Base-by-base conservation (phyloP, 2,329 filamentous ascomycete genomes). In the Colletotrichum sp. region DNA sequence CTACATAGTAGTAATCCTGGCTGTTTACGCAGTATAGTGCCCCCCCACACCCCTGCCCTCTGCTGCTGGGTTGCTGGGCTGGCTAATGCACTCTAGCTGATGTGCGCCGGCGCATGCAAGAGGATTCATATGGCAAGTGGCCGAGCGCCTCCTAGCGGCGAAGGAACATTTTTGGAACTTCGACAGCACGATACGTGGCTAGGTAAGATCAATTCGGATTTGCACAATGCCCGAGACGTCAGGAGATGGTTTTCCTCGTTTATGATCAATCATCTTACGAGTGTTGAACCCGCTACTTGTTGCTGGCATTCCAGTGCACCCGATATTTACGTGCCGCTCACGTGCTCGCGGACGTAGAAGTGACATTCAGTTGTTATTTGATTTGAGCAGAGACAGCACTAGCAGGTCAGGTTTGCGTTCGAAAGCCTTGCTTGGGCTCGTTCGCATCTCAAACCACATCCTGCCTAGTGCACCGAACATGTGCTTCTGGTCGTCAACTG, bases 371-470 rank as follows among this genome's bases (percentile, higher is more conserved):
- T 39, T 9, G 6, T 13, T 15, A 28, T 61, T 18, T 66, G 22
- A 43, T 65, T 61, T 18, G 61, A 60, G 25, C 65, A 8, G 15
- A 52, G n/a, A 62, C 48, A 22, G 25, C 66, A 28, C 28, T 48
- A 55, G 16, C 52, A 30, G 30, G 48, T 39, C 30, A 32, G 9
- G 18, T n/a, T 32, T 30, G 55, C 25, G 9, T 43, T 58, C 22
- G 16, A 32, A 25, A 61, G n/a, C 27, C 39, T 18, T 64, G 10
- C 25, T 39, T 36, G 66, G 27, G 18, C 22, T 48, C 58, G 4
- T 64, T 75, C 73, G 73, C 73, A 27, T 64, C 56, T 55, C 25
- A 25, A 39, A 28, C 74, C 70, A 60, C 13, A 52, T 76, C 36
- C 34, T 58, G 74, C 58, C 34, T 60, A 69, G 70, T 73, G 58